Evolutionary conservation across 2,329 filamentous ascomycete genomes (phyloP).

Genomic region (Penicillium sp.): DNA sequence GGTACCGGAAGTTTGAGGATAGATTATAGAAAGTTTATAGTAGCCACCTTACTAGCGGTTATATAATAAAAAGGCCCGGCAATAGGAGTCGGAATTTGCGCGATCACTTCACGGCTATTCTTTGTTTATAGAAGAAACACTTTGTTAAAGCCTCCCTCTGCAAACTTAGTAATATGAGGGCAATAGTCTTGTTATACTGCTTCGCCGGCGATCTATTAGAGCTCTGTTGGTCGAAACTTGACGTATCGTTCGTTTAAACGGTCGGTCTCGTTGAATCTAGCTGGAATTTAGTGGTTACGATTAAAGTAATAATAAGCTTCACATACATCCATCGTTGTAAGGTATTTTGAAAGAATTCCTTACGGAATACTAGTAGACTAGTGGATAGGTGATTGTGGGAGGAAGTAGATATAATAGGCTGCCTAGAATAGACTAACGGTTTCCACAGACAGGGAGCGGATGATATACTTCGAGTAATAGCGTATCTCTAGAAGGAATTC

Average conservation of each 20-base stretch:
- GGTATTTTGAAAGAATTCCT: background rate
- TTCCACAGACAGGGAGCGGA: too few species aligned
- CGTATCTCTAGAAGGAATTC: too few species aligned
- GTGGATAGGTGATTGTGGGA: too few species aligned
- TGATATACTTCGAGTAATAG: too few species aligned
- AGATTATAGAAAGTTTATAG: conserved; percentile 27
- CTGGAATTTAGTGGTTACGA: conserved; percentile 2
- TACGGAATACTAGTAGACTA: too few species aligned
- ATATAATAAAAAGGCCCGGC: conserved; percentile 28
- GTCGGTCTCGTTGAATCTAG: conserved; percentile 22
- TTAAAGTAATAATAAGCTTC: background rate
- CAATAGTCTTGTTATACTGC: conserved; percentile 23
- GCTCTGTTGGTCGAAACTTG: conserved; percentile 23
- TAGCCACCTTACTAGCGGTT: conserved; percentile 32
- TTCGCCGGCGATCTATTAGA: conserved; percentile 25
- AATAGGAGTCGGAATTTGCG: conserved; percentile 32
- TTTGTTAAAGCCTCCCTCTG: conserved; percentile 32
- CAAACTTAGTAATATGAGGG: conserved; percentile 22
- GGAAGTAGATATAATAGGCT: too few species aligned
- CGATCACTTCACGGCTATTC: conserved; percentile 26
- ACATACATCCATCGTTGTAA: conserved; percentile 1
- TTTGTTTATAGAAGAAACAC: conserved; percentile 29
- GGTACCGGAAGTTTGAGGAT: conserved; percentile 40
- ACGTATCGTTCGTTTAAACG: conserved; percentile 25
- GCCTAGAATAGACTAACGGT: too few species aligned